Percentiles rank a stretch among this genome's conserved stretches.
Evolutionary conservation across 2,329 filamentous ascomycete genomes (phyloP).

Genomic region (Rutstroemia sp.): DNA sequence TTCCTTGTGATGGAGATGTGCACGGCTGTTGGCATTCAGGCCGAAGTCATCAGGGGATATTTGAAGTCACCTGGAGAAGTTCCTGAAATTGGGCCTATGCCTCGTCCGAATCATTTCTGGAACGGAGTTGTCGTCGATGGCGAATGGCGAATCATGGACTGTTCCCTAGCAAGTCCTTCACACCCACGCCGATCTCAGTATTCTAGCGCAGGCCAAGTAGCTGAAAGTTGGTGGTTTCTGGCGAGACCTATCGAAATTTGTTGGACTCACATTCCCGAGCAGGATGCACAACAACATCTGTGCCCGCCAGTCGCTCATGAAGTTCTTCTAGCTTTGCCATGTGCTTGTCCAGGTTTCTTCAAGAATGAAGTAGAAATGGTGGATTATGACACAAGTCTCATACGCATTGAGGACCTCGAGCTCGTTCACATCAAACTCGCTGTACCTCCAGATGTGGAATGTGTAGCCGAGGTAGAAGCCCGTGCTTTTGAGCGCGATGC

Average conservation of each 20-base stretch:
- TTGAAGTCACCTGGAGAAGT: constrained; percentile 84
- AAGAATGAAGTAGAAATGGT: constrained; percentile 70
- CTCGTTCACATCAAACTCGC: constrained; percentile 85
- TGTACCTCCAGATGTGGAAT: constrained; percentile 83
- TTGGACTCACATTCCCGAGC: constrained; percentile 89
- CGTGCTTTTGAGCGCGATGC: constrained; percentile 70
- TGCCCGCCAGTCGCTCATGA: constrained; percentile 83
- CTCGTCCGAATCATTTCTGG: constrained; percentile 96
- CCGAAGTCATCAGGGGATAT: constrained; percentile 82
- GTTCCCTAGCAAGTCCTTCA: constrained; percentile 83
- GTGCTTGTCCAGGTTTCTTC: constrained; percentile 83
- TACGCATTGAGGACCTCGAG: constrained; percentile 83
- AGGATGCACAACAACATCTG: constrained; percentile 85
- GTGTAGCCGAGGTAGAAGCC: constrained; percentile 86
- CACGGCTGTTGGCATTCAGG: constrained; percentile 75
- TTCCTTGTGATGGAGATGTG: constrained; percentile 91
- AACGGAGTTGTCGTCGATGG: constrained; percentile 88
- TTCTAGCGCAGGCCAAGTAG: constrained; percentile 62
- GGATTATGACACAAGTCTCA: constrained; percentile 84
- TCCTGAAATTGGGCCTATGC: constrained; percentile 71
- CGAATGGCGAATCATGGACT: constrained; percentile 96
- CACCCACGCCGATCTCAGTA: constrained; percentile 75
- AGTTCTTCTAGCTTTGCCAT: constrained; percentile 77
- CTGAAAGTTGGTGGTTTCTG: constrained; percentile 94
- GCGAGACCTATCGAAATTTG: constrained; percentile 80